Percentiles rank a stretch among this genome's conserved stretches.
Conservation (phyloP, 2,329 filamentous ascomycete species). For the Aureobasidium sp. region DNA sequence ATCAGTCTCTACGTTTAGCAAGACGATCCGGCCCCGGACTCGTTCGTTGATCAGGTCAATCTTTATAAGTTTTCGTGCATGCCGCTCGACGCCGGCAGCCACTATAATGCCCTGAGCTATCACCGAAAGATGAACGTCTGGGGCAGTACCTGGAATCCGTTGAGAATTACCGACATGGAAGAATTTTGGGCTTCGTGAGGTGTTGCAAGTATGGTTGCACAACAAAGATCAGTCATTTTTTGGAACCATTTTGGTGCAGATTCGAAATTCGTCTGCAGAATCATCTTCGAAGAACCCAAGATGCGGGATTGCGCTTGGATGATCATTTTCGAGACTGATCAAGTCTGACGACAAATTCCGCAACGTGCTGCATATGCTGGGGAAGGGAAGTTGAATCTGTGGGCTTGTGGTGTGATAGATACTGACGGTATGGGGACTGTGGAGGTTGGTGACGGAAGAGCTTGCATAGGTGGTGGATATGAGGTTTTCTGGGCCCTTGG, state of each 20-base stretch:
- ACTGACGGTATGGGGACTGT: neutral
- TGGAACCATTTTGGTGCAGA: neutral
- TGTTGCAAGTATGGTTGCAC: neutral
- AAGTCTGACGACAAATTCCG: slow-evolving; percentile 1
- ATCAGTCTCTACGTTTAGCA: neutral
- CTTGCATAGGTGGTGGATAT: neutral
- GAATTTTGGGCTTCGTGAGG: neutral
- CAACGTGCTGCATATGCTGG: slow-evolving; percentile 4
- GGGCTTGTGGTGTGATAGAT: slow-evolving; percentile 1
- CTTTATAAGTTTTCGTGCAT: neutral
- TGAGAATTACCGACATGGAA: neutral
- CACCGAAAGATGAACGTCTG: neutral
- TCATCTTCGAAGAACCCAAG: neutral
- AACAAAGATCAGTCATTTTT: neutral
- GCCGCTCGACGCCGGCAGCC: neutral
- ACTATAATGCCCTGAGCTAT: neutral
- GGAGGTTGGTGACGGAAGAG: neutral
- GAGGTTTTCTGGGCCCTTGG: neutral
- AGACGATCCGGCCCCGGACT: neutral
- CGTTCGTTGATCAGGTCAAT: neutral
- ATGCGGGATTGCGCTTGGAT: neutral
- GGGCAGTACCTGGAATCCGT: neutral
- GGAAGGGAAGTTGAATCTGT: neutral
- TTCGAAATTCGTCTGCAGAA: neutral
- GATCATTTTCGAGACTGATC: neutral